Evolutionary conservation across 495 filamentous ascomycete genomes (phyloP), one percentile per base, ranked within the genome.

Genomic region (Annulohypoxylon maeteangense): DNA sequence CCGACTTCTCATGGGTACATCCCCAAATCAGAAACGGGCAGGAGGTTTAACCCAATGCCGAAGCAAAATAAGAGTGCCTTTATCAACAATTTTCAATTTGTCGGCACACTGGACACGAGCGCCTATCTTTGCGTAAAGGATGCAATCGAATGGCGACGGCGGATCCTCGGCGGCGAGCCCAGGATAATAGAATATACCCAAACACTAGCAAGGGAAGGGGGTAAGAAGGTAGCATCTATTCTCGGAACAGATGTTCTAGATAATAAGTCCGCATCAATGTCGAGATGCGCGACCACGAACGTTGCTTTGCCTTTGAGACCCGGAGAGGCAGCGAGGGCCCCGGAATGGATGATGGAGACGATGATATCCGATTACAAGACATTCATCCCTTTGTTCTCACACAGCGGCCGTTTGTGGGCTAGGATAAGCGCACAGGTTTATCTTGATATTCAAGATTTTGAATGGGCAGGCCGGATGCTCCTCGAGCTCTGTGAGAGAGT

Each of bases 351-450:
- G 65, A 78, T 86, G 72, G 75, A 79, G 34, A 81, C 57, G 20
- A 67, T 93, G 54, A 77, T 86, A 25, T 76, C 83, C 1, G 87
- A 93, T 38, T 88, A 89, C 72, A 81, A 90, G 38, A 93, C 93
- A 0, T 94, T 91, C 77, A 80, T 95, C 27, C 83, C 89, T 0
- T 72, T 92, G 7, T 88, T 86, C 55, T 78, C 79, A 7, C 90
- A 93, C 75, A 81, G 78, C 2, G 85, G 84, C 1, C 79, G 79
- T 27, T 83, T 87, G 74, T 97, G 91, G 92, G 84, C 84, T 4
- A 81, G 95, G 29, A 70, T 97, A 38, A 93, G 90, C 76, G 93
- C 85, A 11, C 93, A 97, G 85, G 82, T 93, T 0, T 98, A 92
- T 78, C 75, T 97, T 38, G 92, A 93, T 36, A 74, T 87, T 58